Percentiles rank a stretch among this genome's conserved stretches.
These are phyloP conservation scores for Ambrosiella xylebori DNA, from an alignment of 2,329 filamentous ascomycete genomes.

Conservation along the genomic window DNA sequence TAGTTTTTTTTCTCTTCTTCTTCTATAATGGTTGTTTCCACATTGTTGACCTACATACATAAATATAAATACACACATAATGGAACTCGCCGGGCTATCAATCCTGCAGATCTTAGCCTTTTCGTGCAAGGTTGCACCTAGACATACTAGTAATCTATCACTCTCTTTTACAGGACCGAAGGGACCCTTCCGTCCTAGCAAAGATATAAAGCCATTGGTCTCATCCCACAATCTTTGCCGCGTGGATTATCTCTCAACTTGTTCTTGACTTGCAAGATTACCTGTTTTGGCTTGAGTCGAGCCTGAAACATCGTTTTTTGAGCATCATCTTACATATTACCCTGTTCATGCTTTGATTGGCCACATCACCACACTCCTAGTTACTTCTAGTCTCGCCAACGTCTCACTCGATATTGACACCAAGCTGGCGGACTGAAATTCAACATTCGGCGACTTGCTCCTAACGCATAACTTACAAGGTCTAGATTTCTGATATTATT, in stretches of 20 bases:
- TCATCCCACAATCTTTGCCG: background rate
- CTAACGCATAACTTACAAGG: no score
- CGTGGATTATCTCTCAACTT: background rate
- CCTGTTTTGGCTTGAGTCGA: background rate
- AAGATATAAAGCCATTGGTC: background rate
- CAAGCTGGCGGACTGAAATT: no score
- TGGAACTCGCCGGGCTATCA: background rate
- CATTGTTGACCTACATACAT: no score
- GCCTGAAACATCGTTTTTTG: background rate
- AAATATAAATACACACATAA: background rate
- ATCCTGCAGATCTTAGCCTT: constrained; percentile 6
- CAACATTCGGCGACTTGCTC: no score
- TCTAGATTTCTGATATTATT: no score
- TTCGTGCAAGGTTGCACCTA: constrained; percentile 6
- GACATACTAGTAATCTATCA: background rate
- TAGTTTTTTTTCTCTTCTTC: no score
- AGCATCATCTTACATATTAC: background rate
- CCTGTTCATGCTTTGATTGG: no score
- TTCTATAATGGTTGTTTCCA: no score
- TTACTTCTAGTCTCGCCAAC: no score
- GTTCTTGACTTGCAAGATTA: background rate
- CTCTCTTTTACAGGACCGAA: background rate
- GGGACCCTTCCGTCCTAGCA: background rate
- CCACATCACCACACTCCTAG: no score
- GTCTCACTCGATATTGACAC: no score